Conservation (phyloP, 495 filamentous ascomycete genomes). For the Neurospora sp. region DNA sequence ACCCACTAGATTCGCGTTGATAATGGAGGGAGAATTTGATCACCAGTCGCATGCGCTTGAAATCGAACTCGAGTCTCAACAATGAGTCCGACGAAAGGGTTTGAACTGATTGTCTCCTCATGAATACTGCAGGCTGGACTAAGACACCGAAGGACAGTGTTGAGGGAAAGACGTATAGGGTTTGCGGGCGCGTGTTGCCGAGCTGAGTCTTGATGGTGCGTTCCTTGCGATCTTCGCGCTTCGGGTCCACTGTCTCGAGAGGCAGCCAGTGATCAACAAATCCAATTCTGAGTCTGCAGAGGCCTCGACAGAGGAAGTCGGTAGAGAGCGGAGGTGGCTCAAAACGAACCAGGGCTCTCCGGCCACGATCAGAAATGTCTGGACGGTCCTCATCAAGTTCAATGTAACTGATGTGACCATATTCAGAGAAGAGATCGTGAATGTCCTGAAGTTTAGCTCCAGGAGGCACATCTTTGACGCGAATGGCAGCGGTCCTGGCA, state of each 20-base stretch:
- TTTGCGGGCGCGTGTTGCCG: constrained; percentile 19
- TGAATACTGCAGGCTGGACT: constrained; percentile 33
- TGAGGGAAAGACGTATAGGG: constrained; percentile 19
- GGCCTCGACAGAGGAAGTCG: constrained; percentile 11
- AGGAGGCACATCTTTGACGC: constrained; percentile 15
- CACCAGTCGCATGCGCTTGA: constrained; percentile 30
- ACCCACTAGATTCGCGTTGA: neutral
- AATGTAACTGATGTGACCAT: constrained; percentile 24
- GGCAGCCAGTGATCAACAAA: neutral
- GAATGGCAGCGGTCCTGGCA: constrained; percentile 14
- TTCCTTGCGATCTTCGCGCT: neutral
- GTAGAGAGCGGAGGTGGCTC: constrained; percentile 24
- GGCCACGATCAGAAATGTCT: neutral
- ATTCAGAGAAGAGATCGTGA: constrained; percentile 10
- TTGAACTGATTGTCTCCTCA: constrained; percentile 33
- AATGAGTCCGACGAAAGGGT: neutral
- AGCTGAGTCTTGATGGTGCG: constrained; percentile 13
- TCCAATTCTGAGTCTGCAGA: constrained; percentile 3
- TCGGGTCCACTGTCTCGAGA: neutral
- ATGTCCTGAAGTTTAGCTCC: constrained; percentile 18
- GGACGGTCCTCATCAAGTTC: constrained; percentile 20
- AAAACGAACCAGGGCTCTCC: constrained; percentile 23
- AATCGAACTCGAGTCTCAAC: constrained; percentile 31
- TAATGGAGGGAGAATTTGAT: constrained; percentile 22
- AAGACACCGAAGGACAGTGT: constrained; percentile 47